These are phyloP conservation scores for Suillus paluster DNA, from an alignment of 768 basidiomycete genomes.

Conservation along the genomic window DNA sequence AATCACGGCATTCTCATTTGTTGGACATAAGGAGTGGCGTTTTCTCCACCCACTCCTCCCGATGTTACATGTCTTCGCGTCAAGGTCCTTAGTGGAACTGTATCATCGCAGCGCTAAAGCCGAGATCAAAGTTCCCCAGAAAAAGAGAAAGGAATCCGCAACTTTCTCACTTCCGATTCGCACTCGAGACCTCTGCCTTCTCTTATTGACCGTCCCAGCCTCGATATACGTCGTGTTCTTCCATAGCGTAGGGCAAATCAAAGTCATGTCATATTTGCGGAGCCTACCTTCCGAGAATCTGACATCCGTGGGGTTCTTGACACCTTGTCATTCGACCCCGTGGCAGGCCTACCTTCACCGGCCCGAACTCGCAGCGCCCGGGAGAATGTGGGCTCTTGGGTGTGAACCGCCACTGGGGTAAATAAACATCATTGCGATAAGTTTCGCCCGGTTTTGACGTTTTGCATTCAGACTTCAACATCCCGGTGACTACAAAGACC, in stretches of 20 bases:
- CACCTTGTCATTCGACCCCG: conserved; percentile 98
- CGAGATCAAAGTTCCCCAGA: background rate
- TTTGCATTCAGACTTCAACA: conserved; percentile 44
- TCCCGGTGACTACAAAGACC: conserved; percentile 67
- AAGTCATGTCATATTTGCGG: conserved; percentile 71
- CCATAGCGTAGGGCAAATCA: conserved; percentile 82
- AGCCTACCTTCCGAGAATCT: conserved; percentile 54
- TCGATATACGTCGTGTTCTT: conserved; percentile 72
- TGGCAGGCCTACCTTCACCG: conserved; percentile 89
- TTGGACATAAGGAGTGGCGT: conserved; percentile 97
- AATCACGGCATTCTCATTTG: conserved; percentile 68
- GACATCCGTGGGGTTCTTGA: conserved; percentile 75
- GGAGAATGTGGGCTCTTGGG: conserved; percentile 79
- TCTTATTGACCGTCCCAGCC: conserved; percentile 61
- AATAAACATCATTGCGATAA: conserved; percentile 30
- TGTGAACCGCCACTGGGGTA: conserved; percentile 93
- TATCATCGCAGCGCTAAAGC: conserved; percentile 22
- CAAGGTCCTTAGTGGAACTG: conserved; percentile 67
- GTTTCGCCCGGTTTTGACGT: conserved; percentile 14
- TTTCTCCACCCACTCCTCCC: conserved; percentile 94
- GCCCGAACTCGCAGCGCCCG: conserved; percentile 55
- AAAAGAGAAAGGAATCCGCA: conserved; percentile 5
- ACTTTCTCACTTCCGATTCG: conserved; percentile 37
- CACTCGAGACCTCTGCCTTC: conserved; percentile 39
- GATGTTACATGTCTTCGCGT: conserved; percentile 76